phyloP scores from a whole-genome alignment of 257 asterid species.

The Solanum appendiculatum region DNA sequence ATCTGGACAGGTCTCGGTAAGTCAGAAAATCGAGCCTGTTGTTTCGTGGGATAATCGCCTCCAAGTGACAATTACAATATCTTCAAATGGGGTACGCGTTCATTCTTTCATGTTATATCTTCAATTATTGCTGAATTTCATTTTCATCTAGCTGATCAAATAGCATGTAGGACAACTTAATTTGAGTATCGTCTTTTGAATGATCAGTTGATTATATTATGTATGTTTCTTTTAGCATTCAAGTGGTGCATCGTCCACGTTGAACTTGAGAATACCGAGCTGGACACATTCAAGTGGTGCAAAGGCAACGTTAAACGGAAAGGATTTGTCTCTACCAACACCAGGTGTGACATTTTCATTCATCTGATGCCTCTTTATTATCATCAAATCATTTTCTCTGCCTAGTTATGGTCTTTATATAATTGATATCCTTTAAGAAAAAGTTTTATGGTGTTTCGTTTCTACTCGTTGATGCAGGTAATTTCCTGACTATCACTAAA shows the following conservation, averaged over 20 bases:
- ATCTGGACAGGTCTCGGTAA: conserved; percentile 31
- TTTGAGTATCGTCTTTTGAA: background rate
- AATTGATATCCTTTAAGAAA: background rate
- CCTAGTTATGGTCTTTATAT: background rate
- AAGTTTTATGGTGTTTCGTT: background rate
- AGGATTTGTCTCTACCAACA: conserved; percentile 18
- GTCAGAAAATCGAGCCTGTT: conserved; percentile 38
- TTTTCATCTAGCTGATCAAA: background rate
- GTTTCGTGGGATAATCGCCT: conserved; percentile 65
- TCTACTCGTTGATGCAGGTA: conserved; percentile 39
- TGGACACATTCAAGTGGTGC: conserved; percentile 54
- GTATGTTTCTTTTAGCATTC: conserved; percentile 21
- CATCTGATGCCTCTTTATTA: background rate
- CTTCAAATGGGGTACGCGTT: conserved; percentile 21
- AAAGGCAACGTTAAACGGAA: conserved; percentile 39
- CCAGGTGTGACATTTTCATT: conserved; percentile 33
- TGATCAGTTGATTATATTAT: background rate
- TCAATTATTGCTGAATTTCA: background rate
- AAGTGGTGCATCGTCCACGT: conserved; percentile 21
- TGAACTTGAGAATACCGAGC: conserved; percentile 54
- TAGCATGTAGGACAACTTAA: background rate
- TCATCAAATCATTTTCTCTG: background rate
- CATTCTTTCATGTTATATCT: background rate
- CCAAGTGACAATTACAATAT: conserved; percentile 31
- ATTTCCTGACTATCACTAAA: conserved; percentile 36